phyloP scores from a whole-genome alignment of 345 rosid genomes.

The Pistacia atlantica region DNA sequence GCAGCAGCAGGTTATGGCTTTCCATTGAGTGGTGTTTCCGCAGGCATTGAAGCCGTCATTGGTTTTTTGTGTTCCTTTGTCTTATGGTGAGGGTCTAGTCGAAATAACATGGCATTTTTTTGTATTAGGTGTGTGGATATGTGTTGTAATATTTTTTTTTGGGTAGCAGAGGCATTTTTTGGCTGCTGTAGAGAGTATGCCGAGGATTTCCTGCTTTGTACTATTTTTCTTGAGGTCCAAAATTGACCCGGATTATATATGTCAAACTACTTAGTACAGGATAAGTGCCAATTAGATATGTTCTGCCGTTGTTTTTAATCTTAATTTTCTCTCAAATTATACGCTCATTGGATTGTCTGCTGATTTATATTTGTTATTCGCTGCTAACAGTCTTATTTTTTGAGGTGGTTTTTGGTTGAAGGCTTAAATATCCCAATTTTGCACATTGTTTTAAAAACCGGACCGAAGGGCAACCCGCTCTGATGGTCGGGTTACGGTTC shows the following conservation, averaged over 20 bases:
- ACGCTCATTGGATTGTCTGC: no score
- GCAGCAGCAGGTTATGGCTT: constrained; percentile 15
- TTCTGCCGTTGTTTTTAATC: background rate
- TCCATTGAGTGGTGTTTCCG: constrained; percentile 23
- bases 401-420: no score
- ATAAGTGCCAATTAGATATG: constrained; percentile 13
- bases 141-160: constrained; percentile 44
- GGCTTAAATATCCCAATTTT: no score
- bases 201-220: constrained; percentile 42
- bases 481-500: no score
- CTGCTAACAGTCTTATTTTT: no score
- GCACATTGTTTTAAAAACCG: no score
- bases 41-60: constrained; percentile 20
- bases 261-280: constrained; percentile 9
- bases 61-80: constrained; percentile 13
- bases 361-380: no score
- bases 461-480: no score
- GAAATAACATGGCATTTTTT: constrained; percentile 28
- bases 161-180: constrained; percentile 36
- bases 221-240: constrained; percentile 29
- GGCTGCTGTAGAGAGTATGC: constrained; percentile 32
- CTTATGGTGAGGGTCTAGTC: constrained; percentile 27
- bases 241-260: constrained; percentile 20
- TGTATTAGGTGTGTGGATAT: constrained; percentile 33
- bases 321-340: no score